Base-by-base conservation (phyloP, 805 yeast species). In the Sugiyamaella chiloensis region DNA sequence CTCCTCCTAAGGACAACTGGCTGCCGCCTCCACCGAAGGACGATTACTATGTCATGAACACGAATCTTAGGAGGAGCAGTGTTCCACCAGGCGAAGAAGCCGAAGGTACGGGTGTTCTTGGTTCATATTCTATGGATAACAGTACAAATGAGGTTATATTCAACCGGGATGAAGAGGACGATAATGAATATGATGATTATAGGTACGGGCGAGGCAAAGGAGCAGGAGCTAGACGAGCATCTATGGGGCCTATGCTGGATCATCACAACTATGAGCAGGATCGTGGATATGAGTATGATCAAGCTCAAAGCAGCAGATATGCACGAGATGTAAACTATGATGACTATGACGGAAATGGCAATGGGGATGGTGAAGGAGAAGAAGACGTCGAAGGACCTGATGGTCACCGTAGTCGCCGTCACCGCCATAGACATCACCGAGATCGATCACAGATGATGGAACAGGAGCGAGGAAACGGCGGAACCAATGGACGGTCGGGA, bases 21-120 rank as follows among this genome's bases (percentile, higher is more conserved):
- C 46, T 41, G 3, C 32, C 42, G 8, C 42, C 42, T 5, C 42
- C 46, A 7, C 46, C 46, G 12, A 40, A 40, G 23, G 20, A 20
- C 24, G 40, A 36, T 14, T 6, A 36, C 3, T 24, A 40, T 16
- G 30, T 24, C n/a, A 7, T 21, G 21, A 19, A 19, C 5, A 20
- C 21, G 11, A 8, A 24, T n/a, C 32, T 31, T 14, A 19, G 14
- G 21, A 24, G 29, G 14, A 26, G 17, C 20, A 26, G 29, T 21
- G 16, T 40, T 14, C 31, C 14, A 3, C 17, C 29, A 17, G 42
- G 19, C 32, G 42, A 39, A 5, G 26, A 24, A 8, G 17, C 12
- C 23, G 21, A 19, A 26, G 31, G 27, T 5, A 17, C 14, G 19
- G 21, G 29, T 4, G 23, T 26, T n/a, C 16, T 26, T 31, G 31